phyloP scores from a whole-genome alignment of 495 filamentous ascomycete genomes.

The Daldinia decipiens region DNA sequence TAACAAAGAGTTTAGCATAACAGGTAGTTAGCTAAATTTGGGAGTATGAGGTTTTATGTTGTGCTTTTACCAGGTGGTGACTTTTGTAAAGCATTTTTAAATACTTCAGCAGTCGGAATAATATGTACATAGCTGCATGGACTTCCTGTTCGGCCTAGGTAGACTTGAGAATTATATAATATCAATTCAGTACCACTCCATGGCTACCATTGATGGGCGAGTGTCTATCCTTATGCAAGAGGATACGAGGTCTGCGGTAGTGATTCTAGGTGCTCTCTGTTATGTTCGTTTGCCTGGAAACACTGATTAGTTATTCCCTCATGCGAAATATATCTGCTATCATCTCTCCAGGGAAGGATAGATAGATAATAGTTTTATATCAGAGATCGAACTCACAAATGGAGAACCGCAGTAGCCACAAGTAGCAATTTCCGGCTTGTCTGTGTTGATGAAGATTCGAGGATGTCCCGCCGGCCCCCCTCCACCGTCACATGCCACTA shows the following conservation, averaged over 20 bases:
- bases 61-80: conserved; percentile 9
- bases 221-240: conserved; percentile 53
- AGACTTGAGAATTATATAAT: conserved; percentile 12
- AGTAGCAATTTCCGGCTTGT: conserved; percentile 90
- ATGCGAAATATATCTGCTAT: background rate
- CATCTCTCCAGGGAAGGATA: background rate
- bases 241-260: conserved; percentile 82
- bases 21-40: too few species aligned
- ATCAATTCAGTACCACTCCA: conserved; percentile 5
- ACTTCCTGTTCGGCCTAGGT: background rate
- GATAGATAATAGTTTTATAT: background rate
- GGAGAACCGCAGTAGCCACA: conserved; percentile 97
- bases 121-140: conserved; percentile 47
- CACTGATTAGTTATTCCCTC: conserved; percentile 35
- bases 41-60: background rate
- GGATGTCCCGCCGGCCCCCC: conserved; percentile 93
- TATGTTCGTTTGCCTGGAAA: conserved; percentile 83
- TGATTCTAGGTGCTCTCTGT: conserved; percentile 82
- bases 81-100: conserved; percentile 29
- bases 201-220: background rate
- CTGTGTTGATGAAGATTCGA: conserved; percentile 94
- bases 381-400: conserved; percentile 72
- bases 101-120: conserved; percentile 30
- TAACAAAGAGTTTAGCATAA: background rate
- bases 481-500: conserved; percentile 91